A percentile compares a stretch with the other conserved stretches of the same genome.
phyloP scores from a whole-genome alignment of 129 eudicot species.

The Helianthus tuberosus region DNA sequence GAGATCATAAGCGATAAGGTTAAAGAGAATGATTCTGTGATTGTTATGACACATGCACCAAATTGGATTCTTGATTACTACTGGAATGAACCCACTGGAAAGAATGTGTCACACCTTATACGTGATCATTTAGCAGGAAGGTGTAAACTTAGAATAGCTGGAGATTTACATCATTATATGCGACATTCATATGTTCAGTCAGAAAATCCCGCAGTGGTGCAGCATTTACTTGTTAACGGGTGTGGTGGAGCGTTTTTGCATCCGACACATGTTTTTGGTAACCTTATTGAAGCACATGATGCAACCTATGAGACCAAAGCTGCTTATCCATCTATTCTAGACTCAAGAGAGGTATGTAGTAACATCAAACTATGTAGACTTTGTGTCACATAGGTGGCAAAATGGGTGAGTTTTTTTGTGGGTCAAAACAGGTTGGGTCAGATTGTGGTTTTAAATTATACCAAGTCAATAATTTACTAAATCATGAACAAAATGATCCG shows the following conservation, averaged over 20 bases:
- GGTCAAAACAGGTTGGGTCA: not conserved
- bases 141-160: conserved; percentile 89
- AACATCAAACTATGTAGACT: not conserved
- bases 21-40: conserved; percentile 80
- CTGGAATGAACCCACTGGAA: conserved; percentile 79
- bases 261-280: conserved; percentile 88
- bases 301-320: conserved; percentile 67
- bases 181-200: conserved; percentile 79
- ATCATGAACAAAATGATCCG: not conserved
- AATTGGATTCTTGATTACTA: conserved; percentile 97
- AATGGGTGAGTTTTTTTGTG: not conserved
- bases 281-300: conserved; percentile 60
- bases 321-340: conserved; percentile 84
- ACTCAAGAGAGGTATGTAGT: conserved; percentile 78
- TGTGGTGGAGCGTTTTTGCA: conserved; percentile 98
- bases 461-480: not conserved
- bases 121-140: conserved; percentile 79
- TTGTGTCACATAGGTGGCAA: not conserved
- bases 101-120: conserved; percentile 71
- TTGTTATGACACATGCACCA: conserved; percentile 95
- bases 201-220: conserved; percentile 70
- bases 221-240: conserved; percentile 89
- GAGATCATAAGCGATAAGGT: conserved; percentile 76
- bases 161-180: conserved; percentile 95
- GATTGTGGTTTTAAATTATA: not conserved